Evolutionary conservation across 106 monocot genomes (phyloP).

Genomic region (Agapanthus africanus): DNA sequence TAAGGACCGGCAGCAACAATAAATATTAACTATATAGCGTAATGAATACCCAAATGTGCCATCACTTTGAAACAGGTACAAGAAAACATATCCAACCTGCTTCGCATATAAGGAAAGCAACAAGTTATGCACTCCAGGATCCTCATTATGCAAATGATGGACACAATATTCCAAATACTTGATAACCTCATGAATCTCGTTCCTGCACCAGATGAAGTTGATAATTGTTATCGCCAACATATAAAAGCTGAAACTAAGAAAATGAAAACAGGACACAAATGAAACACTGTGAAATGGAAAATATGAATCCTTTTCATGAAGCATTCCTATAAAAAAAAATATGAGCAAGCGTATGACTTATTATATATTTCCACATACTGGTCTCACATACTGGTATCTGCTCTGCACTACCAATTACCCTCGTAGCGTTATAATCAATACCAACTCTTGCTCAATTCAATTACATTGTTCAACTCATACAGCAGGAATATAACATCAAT

Average conservation of each 20-base stretch:
- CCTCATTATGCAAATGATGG: conserved; percentile 84
- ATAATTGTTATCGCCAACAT: conserved; percentile 6
- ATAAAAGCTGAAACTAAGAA: neutral
- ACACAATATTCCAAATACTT: conserved; percentile 97
- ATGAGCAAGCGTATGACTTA: too few relatives aligned
- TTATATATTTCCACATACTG: too few relatives aligned
- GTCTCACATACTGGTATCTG: conserved; percentile 94
- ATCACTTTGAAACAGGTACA: neutral
- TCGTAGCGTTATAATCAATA: too few relatives aligned
- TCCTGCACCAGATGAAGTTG: conserved; percentile 37
- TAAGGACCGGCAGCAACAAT: neutral
- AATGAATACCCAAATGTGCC: neutral
- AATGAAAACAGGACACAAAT: neutral
- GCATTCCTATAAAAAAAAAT: conserved; percentile 7
- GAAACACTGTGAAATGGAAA: neutral
- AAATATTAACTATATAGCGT: neutral
- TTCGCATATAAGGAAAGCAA: conserved; percentile 94
- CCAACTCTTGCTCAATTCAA: too few relatives aligned
- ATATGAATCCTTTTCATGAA: neutral
- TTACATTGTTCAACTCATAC: too few relatives aligned
- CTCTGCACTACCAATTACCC: too few relatives aligned
- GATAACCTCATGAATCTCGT: conserved; percentile 96
- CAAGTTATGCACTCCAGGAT: conserved; percentile 90
- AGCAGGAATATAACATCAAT: too few relatives aligned
- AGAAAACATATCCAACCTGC: conserved; percentile 45